Conservation (phyloP, 2,329 filamentous ascomycete species). For the Penicillium nordicum region DNA sequence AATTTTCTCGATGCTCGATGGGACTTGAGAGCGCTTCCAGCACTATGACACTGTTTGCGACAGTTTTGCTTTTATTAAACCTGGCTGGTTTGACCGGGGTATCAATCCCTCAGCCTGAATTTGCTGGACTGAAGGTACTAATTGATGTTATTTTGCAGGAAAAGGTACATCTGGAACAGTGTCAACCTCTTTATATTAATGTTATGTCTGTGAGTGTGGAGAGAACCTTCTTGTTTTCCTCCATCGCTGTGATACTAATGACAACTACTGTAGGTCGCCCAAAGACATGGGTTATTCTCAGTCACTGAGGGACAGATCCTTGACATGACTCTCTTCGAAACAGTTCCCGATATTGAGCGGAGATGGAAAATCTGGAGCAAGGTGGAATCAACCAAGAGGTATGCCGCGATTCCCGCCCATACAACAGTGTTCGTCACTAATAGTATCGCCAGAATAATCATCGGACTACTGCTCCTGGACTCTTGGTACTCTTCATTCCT, state of each 20-base stretch:
- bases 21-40: constrained; percentile 40
- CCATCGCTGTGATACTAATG: constrained; percentile 1
- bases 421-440: constrained; percentile 4
- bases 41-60: constrained; percentile 48
- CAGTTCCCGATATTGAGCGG: constrained; percentile 43
- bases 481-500: constrained; percentile 50
- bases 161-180: constrained; percentile 45
- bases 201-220: constrained; percentile 41
- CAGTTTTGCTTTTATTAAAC: constrained; percentile 48
- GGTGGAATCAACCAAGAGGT: constrained; percentile 51
- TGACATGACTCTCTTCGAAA: constrained; percentile 42
- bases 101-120: not conserved
- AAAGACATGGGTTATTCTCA: constrained; percentile 45
- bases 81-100: constrained; percentile 14
- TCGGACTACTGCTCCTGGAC: constrained; percentile 46
- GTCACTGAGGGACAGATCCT: constrained; percentile 46
- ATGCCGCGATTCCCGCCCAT: not conserved
- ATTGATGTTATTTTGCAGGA: constrained; percentile 28
- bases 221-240: not conserved
- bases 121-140: not conserved
- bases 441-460: constrained; percentile 37
- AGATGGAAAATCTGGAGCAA: constrained; percentile 54
- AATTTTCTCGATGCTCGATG: constrained; percentile 44
- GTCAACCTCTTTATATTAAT: constrained; percentile 51
- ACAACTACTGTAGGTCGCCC: constrained; percentile 34